Base-by-base conservation (phyloP, 2,329 filamentous ascomycete species). In the Fusarium domesticum region DNA sequence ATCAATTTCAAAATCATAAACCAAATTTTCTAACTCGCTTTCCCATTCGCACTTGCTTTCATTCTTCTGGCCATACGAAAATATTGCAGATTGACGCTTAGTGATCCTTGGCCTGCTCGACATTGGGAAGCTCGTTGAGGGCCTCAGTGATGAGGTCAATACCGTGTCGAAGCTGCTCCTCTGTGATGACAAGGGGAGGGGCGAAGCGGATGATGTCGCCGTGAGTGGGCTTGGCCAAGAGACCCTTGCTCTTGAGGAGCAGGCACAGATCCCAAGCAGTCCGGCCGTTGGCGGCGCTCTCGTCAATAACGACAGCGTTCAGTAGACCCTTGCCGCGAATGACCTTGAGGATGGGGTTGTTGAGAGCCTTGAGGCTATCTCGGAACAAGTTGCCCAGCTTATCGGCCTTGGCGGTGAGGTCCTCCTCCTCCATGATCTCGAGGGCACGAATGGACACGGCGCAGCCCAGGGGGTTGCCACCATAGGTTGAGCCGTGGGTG, bases 131-230 rank as follows among this genome's bases (percentile, higher is more conserved):
- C 69, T 96, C 91, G 56, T 78, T 75, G 61, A 96, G 76, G 12
- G 92, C 84, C 64, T 91, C 84, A 50, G 83, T 78, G 64, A 98
- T 95, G 61, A 93, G 92, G 40, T 68, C 68, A 42, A 97, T 67
- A 1, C 92, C 86, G 63, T 83, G 80, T 57, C 83, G 77, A 55
- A 98, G 85, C 71, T 98, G 83, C 48, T 85, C 80, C 63, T 97
- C 90, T 18, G 85, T 90, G 62, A 98, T 97, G 54, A 98, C 90
- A 42, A 98, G 76, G 16, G 93, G 93, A 36, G 93, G 93, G n/a
- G 93, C 93, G 50, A 98, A 85, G 45, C 93, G 87, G 66, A 98
- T 98, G 67, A 98, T 97, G 70, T 97, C 96, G 64, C 95, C 85
- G 70, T 98, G 93, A 6, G 93, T 98, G 20, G 93, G 93, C 80